Percentiles rank a stretch among this genome's conserved stretches.
phyloP scores from a whole-genome alignment of 73 alveolate species.

The Paramecium biaurelia region DNA sequence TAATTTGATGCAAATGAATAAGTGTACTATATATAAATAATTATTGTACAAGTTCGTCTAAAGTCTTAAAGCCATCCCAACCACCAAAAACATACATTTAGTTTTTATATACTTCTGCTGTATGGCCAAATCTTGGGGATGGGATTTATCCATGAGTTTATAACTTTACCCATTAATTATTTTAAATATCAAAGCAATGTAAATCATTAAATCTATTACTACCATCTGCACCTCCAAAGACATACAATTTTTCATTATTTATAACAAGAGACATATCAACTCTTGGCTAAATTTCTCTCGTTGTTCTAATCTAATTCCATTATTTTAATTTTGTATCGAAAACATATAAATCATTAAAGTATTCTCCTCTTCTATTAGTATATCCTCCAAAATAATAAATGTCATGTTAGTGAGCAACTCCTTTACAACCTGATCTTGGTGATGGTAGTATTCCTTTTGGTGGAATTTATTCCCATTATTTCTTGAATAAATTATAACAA shows the following conservation, averaged over 20 bases:
- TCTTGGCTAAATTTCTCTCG: constrained; percentile 12
- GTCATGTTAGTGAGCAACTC: constrained; percentile 12
- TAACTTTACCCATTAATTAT: not conserved
- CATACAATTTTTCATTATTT: constrained; percentile 24
- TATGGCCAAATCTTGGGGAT: constrained; percentile 46
- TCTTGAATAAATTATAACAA: not conserved
- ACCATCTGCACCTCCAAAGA: constrained; percentile 50
- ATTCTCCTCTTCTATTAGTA: constrained; percentile 39
- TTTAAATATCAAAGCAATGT: constrained; percentile 24
- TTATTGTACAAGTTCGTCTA: not conserved
- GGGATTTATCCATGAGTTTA: constrained; percentile 43
- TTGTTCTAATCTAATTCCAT: constrained; percentile 7
- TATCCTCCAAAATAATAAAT: constrained; percentile 47
- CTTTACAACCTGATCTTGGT: constrained; percentile 48
- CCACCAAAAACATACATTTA: constrained; percentile 52
- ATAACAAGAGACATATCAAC: constrained; percentile 31
- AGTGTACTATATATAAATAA: not conserved
- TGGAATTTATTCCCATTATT: not conserved
- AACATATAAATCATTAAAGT: constrained; percentile 23
- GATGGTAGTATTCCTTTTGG: not conserved
- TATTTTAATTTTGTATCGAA: not conserved
- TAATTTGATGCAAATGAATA: constrained; percentile 44
- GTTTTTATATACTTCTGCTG: constrained; percentile 49
- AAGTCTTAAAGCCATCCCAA: constrained; percentile 42
- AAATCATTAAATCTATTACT: constrained; percentile 23